phyloP scores from a whole-genome alignment of 768 basidiomycete genomes.

The Leccinum uliginosum region DNA sequence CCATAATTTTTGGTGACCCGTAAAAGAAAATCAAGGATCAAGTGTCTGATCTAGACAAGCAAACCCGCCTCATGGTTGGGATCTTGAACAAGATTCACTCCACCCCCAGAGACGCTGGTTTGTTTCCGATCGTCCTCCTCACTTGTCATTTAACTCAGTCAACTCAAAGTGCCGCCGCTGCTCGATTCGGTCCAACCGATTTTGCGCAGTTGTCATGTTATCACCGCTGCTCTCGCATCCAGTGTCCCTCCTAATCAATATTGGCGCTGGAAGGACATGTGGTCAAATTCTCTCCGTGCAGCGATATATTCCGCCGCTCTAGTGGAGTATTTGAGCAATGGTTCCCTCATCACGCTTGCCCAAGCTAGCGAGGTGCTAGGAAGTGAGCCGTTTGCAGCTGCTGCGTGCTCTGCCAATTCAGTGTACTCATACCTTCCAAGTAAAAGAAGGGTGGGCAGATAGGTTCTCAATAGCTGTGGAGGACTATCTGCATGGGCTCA shows the following conservation, averaged over 20 bases:
- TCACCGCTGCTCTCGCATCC: constrained; percentile 46
- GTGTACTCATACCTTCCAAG: constrained; percentile 33
- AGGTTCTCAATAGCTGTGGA: constrained; percentile 61
- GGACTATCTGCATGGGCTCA: constrained; percentile 79
- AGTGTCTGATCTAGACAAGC: constrained; percentile 71
- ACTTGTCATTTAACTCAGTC: constrained; percentile 9
- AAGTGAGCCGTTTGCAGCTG: constrained; percentile 51
- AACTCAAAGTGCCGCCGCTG: constrained; percentile 51
- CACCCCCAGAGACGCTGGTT: constrained; percentile 57
- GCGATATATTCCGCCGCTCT: constrained; percentile 65
- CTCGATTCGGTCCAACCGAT: constrained; percentile 54
- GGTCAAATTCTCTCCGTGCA: constrained; percentile 64
- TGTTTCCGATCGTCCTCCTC: constrained; percentile 21
- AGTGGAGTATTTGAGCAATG: constrained; percentile 56
- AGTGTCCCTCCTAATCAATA: constrained; percentile 69
- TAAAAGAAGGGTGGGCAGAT: constrained; percentile 67
- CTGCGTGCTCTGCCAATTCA: constrained; percentile 4
- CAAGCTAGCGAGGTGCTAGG: constrained; percentile 55
- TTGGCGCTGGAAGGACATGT: constrained; percentile 85
- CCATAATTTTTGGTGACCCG: background rate
- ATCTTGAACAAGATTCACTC: constrained; percentile 77
- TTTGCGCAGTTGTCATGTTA: constrained; percentile 50
- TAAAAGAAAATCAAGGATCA: constrained; percentile 76
- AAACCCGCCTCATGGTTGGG: constrained; percentile 67
- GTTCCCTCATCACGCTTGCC: constrained; percentile 55